Percentiles rank a stretch among this genome's conserved stretches.
Conservation (phyloP, 148 eudicot species). For the Rhododendron ferrugineum region DNA sequence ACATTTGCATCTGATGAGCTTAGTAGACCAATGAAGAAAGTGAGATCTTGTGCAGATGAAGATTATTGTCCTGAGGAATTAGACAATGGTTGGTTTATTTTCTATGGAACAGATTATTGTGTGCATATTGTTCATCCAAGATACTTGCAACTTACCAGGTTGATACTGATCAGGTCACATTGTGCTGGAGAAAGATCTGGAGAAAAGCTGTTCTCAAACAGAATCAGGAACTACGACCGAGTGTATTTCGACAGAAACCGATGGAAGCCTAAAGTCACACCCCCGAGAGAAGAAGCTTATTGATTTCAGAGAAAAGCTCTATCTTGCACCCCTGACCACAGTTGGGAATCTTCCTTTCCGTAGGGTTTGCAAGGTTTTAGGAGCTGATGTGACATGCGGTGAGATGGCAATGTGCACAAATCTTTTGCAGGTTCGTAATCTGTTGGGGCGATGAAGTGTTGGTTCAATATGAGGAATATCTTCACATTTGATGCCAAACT, state of each 20-base stretch:
- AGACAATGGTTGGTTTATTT: constrained; percentile 37
- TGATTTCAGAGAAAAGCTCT: constrained; percentile 80
- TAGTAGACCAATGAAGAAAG: constrained; percentile 70
- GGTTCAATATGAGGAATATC: background rate
- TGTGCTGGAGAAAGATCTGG: constrained; percentile 26
- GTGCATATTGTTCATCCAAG: constrained; percentile 1
- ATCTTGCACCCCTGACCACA: constrained; percentile 97
- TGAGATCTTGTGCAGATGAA: constrained; percentile 46
- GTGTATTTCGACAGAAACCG: constrained; percentile 42
- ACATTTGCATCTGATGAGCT: constrained; percentile 35
- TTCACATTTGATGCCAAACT: background rate
- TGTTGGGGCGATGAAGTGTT: constrained; percentile 4
- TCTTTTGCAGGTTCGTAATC: constrained; percentile 74
- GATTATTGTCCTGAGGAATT: constrained; percentile 20
- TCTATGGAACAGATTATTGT: background rate
- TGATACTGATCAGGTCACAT: constrained; percentile 25
- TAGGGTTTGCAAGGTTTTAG: constrained; percentile 85
- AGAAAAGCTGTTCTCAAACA: constrained; percentile 24
- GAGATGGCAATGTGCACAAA: constrained; percentile 99
- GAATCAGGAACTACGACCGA: constrained; percentile 24
- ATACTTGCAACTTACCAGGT: background rate
- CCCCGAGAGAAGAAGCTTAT: constrained; percentile 84
- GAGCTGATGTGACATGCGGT: constrained; percentile 97
- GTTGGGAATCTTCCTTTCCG: constrained; percentile 97
- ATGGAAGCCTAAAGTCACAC: constrained; percentile 61